A percentile compares a stretch with the other conserved stretches of the same genome.
Evolutionary conservation across 2,329 filamentous ascomycete genomes (phyloP).

Genomic region (Truncatella angustata): DNA sequence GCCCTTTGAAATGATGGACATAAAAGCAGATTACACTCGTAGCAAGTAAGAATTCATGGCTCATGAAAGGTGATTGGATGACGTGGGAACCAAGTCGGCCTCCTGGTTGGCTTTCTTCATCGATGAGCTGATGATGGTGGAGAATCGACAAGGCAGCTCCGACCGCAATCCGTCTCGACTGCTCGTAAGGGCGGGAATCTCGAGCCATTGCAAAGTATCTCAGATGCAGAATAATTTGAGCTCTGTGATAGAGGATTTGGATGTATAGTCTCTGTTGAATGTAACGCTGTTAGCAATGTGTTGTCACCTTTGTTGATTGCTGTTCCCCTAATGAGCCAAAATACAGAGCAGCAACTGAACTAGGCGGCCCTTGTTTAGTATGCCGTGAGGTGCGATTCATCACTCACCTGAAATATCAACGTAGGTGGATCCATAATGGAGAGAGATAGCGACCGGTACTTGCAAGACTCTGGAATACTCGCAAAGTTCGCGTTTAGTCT

Average conservation of each 20-base stretch:
- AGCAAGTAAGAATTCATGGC: not conserved
- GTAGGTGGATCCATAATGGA: not conserved
- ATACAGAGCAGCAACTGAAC: not conserved
- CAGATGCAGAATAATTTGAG: not conserved
- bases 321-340: too few relatives aligned
- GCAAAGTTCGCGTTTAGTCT: not conserved
- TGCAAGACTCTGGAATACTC: not conserved
- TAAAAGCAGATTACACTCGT: not conserved
- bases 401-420: not conserved
- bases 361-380: not conserved
- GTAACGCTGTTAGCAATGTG: not conserved
- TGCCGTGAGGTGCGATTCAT: not conserved
- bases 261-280: not conserved
- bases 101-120: not conserved
- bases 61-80: not conserved
- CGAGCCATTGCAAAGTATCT: not conserved
- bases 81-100: not conserved
- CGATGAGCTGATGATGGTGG: not conserved
- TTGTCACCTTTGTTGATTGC: not conserved
- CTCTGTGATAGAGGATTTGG: not conserved
- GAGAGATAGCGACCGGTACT: not conserved
- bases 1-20: not conserved
- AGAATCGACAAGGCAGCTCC: not conserved
- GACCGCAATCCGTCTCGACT: not conserved
- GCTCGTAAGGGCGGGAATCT: not conserved